phyloP scores from a whole-genome alignment of 2,329 filamentous ascomycete species.

The Neobulgaria alba region DNA sequence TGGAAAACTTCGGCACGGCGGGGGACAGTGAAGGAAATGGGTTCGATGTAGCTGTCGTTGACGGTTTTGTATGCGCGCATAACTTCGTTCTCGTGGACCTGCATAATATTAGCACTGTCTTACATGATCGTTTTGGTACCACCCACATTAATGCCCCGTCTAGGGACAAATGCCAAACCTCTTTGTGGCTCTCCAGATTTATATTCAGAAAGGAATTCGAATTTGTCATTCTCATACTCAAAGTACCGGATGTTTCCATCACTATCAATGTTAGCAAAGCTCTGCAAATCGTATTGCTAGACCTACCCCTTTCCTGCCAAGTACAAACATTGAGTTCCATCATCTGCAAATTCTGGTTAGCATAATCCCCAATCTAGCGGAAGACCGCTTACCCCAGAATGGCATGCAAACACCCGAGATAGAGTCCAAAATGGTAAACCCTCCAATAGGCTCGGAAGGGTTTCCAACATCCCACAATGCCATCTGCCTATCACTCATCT shows the following conservation, averaged over 20 bases:
- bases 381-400: conserved; percentile 69
- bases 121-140: background rate
- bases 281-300: background rate
- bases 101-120: conserved; percentile 15
- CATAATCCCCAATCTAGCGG: conserved; percentile 12
- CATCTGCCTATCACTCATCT: conserved; percentile 95
- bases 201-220: conserved; percentile 94
- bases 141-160: conserved; percentile 81
- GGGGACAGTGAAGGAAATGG: conserved; percentile 94
- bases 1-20: conserved; percentile 91
- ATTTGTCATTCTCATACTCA: conserved; percentile 97
- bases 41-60: conserved; percentile 89
- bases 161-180: conserved; percentile 88
- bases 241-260: conserved; percentile 99
- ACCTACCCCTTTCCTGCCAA: conserved; percentile 91
- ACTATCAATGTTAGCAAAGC: conserved; percentile 36
- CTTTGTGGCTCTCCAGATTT: conserved; percentile 94
- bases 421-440: conserved; percentile 84
- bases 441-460: conserved; percentile 71
- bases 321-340: conserved; percentile 90
- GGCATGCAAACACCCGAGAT: conserved; percentile 99
- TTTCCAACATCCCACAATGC: conserved; percentile 90
- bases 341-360: conserved; percentile 46
- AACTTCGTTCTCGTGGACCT: conserved; percentile 92
- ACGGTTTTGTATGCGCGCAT: conserved; percentile 97